A percentile compares a stretch with the other conserved stretches of the same genome.
phyloP scores from a whole-genome alignment of 176 grass and related monocot species.

The Bolboschoenus planiculmis region DNA sequence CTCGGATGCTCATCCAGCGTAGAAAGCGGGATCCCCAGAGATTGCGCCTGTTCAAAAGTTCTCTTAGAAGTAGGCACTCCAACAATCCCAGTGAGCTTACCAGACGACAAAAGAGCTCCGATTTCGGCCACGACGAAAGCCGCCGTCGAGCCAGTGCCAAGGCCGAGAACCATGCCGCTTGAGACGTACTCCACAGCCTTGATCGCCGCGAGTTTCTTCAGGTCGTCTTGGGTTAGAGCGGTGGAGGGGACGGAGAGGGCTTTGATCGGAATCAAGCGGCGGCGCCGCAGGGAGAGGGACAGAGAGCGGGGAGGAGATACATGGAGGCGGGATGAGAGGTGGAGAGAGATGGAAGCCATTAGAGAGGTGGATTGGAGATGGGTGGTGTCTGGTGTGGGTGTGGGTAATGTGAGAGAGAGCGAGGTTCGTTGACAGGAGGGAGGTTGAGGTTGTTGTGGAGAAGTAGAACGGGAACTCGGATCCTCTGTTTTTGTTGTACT shows the following conservation, averaged over 20 bases:
- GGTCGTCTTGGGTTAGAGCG: slow-evolving; percentile 74
- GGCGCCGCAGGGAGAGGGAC: not conserved
- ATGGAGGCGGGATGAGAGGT: slow-evolving; percentile 27
- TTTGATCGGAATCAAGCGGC: slow-evolving; percentile 20
- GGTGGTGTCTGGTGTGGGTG: slow-evolving; percentile 15
- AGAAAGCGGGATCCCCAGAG: slow-evolving; percentile 84
- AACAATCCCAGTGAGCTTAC: slow-evolving; percentile 70
- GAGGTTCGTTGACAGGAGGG: too few relatives aligned
- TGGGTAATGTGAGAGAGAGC: slow-evolving; percentile 10
- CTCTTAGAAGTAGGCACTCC: slow-evolving; percentile 92
- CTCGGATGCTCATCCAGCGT: slow-evolving; percentile 85
- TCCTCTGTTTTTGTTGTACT: too few relatives aligned
- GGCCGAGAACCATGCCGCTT: slow-evolving; percentile 92
- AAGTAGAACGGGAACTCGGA: too few relatives aligned
- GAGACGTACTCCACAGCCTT: slow-evolving; percentile 86
- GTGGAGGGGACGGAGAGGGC: slow-evolving; percentile 47
- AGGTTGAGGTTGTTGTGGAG: too few relatives aligned
- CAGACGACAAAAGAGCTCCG: slow-evolving; percentile 55
- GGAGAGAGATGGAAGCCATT: slow-evolving; percentile 42
- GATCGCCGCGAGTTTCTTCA: slow-evolving; percentile 83
- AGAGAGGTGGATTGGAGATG: slow-evolving; percentile 5
- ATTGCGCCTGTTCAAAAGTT: slow-evolving; percentile 84
- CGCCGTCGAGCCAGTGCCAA: slow-evolving; percentile 92
- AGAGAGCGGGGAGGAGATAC: not conserved
- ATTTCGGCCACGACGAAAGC: slow-evolving; percentile 92